Conservation (phyloP, 768 basidiomycete species). For the Clitopilus passeckerianus region DNA sequence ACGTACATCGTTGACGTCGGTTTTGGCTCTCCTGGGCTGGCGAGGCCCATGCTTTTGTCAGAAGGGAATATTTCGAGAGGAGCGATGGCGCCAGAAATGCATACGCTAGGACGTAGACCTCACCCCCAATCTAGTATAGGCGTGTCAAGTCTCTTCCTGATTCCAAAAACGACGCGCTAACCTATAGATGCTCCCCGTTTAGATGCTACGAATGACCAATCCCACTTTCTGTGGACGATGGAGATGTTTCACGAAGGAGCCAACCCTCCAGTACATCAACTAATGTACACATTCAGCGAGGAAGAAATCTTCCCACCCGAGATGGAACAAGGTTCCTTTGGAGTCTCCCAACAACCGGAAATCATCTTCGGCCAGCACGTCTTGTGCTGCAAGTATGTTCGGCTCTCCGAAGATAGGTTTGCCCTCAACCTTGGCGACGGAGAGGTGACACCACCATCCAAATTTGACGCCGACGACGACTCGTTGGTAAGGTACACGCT, state of each 20-base stretch:
- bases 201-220: not conserved
- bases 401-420: conserved; percentile 17
- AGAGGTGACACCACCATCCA: not conserved
- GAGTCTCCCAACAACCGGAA: conserved; percentile 13
- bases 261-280: conserved; percentile 1
- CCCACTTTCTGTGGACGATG: conserved; percentile 6
- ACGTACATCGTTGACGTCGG: conserved; percentile 28
- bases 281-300: conserved; percentile 21
- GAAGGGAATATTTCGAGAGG: conserved; percentile 16
- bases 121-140: conserved; percentile 16
- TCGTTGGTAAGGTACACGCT: conserved; percentile 13
- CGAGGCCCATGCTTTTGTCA: conserved; percentile 23
- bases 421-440: not conserved
- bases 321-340: conserved; percentile 16
- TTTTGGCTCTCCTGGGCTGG: conserved; percentile 19
- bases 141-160: not conserved
- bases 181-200: not conserved
- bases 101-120: conserved; percentile 13
- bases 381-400: conserved; percentile 15
- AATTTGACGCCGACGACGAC: not conserved
- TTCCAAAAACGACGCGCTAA: not conserved
- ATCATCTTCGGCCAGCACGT: conserved; percentile 20
- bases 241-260: conserved; percentile 12
- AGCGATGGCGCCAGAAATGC: conserved; percentile 14
- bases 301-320: conserved; percentile 21